Conservation (phyloP, 495 filamentous ascomycete genomes). For the Penicillium silybi region DNA sequence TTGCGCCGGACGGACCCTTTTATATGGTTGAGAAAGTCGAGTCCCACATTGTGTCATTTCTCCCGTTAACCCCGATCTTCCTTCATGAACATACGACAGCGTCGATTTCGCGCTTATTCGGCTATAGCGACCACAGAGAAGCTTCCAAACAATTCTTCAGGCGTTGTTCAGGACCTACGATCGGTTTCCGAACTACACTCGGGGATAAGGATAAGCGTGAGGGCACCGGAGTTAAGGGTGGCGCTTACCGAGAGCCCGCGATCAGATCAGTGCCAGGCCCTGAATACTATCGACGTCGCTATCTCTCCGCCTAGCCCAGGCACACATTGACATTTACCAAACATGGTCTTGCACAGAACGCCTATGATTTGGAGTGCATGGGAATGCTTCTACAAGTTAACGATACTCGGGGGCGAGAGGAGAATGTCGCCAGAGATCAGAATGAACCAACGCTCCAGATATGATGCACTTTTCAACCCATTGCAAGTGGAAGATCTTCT, state of each 20-base stretch:
- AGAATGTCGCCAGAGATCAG: too few relatives aligned
- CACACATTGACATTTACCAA: too few relatives aligned
- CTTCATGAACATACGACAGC: background rate
- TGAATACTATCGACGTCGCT: too few relatives aligned
- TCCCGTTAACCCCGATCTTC: background rate
- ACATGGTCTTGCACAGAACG: background rate
- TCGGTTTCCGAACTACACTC: slow-evolving; percentile 6
- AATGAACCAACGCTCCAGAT: too few relatives aligned
- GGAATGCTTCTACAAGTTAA: too few relatives aligned
- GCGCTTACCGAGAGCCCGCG: background rate
- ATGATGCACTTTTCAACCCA: too few relatives aligned
- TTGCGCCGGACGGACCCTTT: background rate
- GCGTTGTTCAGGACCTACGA: background rate
- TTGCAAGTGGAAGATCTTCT: too few relatives aligned
- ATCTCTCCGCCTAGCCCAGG: too few relatives aligned
- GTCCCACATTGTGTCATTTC: background rate
- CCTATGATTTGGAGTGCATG: too few relatives aligned
- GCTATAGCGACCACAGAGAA: background rate
- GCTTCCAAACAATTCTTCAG: background rate
- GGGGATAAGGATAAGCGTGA: background rate
- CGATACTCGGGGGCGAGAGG: too few relatives aligned
- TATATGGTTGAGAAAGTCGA: background rate
- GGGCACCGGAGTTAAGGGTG: background rate
- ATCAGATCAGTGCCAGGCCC: too few relatives aligned
- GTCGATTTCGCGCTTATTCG: background rate